Evolutionary conservation across 192 early-diverging fungal species (phyloP), one percentile per base, ranked within the genome.

Genomic region (Backusella mclennaniae): DNA sequence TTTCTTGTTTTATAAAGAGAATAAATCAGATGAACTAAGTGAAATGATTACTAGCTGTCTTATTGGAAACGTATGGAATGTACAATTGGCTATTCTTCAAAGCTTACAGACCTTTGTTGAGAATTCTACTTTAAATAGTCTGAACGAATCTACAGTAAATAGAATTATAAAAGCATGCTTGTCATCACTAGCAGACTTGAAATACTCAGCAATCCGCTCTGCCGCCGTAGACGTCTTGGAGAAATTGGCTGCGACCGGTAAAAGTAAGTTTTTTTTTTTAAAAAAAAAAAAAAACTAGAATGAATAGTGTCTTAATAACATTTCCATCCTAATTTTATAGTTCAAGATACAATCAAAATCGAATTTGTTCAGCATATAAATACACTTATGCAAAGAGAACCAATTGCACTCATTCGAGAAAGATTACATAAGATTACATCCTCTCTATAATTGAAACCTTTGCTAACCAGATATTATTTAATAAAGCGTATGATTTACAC

Each of bases 61-160:
- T 1, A 82, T 87, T 6, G 88, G 85, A 1, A 90, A 94, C 41
- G 88, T 95, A 23, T 98, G 96, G 96, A 97, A 96, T 78, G 90
- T 95, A 4, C 86, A 91, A 6, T 77, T 93, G 2, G 89, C 90
- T 9, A 86, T 94, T 17, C 80, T 97, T 39, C 92, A 94, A 23
- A 86, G 89, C 7, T 63, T 96, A 9, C 78, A 87, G 0, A 84
- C 78, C 17, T 85, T 94, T 31, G 49, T 95, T n/a, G 73, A 76
- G 21, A 79, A 80, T 71, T 38, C 67, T 35, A 44, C 67, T 0
- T 14, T n/a, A 1, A 3, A 46, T 36, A 42, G 36, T 66, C 12
- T 66, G 14, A 21, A 35, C 19, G 74, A 78, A 5, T 79, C 77
- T 17, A 74, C 78, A 5, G 73, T 85, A 5, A 63, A 67, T 33